A percentile compares a stretch with the other conserved stretches of the same genome.
These are phyloP conservation scores for Chlamydomonas reinhardtii DNA, from an alignment of 163 green algal species.

Conservation along the genomic window DNA sequence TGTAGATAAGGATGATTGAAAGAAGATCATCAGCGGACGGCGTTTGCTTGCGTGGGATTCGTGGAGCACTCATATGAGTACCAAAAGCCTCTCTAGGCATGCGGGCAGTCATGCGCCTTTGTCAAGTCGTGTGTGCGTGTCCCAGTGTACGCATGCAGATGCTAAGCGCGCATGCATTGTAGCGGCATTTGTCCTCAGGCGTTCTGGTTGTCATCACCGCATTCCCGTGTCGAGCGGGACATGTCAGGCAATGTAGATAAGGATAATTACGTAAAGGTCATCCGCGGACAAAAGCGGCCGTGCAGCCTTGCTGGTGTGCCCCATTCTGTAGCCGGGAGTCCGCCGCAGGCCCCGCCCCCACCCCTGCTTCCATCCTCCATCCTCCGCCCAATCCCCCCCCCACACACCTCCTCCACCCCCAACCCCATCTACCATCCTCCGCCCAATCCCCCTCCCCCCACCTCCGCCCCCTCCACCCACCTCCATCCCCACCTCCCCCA, in stretches of 20 bases:
- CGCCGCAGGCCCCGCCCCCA: too few relatives aligned
- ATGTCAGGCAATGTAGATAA: slow-evolving; percentile 79
- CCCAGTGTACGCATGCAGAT: too few relatives aligned
- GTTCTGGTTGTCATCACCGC: slow-evolving; percentile 23
- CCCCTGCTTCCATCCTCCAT: too few relatives aligned
- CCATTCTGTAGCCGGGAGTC: too few relatives aligned
- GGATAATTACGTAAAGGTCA: slow-evolving; percentile 54
- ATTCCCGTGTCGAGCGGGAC: slow-evolving; percentile 1
- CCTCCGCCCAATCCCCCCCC: not conserved
- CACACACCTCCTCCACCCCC: not conserved
- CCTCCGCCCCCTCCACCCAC: not conserved
- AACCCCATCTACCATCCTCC: slow-evolving; percentile 74
- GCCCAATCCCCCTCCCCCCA: too few relatives aligned
- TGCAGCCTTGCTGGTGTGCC: too few relatives aligned
- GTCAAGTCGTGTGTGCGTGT: too few relatives aligned
- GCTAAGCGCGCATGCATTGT: too few relatives aligned
- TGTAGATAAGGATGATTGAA: slow-evolving; percentile 75
- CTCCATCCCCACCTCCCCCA: not conserved
- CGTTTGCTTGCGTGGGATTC: too few relatives aligned
- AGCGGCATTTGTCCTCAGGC: slow-evolving; percentile 43
- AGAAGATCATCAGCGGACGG: slow-evolving; percentile 47
- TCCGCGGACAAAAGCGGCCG: slow-evolving; percentile 14
- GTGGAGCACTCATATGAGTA: too few relatives aligned
- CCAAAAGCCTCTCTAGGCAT: too few relatives aligned
- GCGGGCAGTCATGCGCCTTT: too few relatives aligned